Base-by-base conservation (phyloP, 192 early-diverging fungal genomes). In the Backusella mclennaniae region DNA sequence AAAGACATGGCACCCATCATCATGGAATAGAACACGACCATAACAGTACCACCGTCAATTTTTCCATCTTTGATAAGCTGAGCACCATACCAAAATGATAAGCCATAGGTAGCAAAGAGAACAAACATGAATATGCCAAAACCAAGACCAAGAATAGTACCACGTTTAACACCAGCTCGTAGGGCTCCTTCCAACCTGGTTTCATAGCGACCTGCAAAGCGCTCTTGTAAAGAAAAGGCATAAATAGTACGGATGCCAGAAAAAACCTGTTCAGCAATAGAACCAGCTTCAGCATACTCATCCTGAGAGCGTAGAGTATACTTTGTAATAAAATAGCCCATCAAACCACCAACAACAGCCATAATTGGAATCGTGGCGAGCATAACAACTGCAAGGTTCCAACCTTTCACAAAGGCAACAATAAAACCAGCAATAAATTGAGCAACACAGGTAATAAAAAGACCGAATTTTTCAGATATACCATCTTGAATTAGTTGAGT, bases 401-500 rank as follows among this genome's bases (percentile, higher is more conserved):
- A 97, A 2, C 69, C 69, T 44, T 73, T 88, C 41, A 82, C 77
- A 76, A 96, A 96, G n/a, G 93, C 96, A 66, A 95, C 85, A 15
- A 92, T 82, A 73, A 95, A 88, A n/a, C 92, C 93, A 9, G 87
- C 77, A 63, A 94, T 75, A 66, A 96, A 96, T 1, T 87, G 89
- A 6, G 90, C 80, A 9, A 87, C 46, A 53, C 86, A 86, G 77
- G 88, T 87, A 36, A 95, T 73, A 29, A 92, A 84, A 52, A 92
- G 80, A 70, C 93, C 90, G 39, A 95, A 85, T 78, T 96, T 97
- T 70, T 95, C 95, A 23, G 89, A 87, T 8, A 95, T 91, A 42
- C 94, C 96, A 67, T 96, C 96, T 80, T 97, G 94, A 41, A 96
- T 87, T 69, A 96, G 52, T 35, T 91, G 89, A 31, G 92, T 95